phyloP scores from a whole-genome alignment of 257 asterid genomes.

The Capsicum baccatum region DNA sequence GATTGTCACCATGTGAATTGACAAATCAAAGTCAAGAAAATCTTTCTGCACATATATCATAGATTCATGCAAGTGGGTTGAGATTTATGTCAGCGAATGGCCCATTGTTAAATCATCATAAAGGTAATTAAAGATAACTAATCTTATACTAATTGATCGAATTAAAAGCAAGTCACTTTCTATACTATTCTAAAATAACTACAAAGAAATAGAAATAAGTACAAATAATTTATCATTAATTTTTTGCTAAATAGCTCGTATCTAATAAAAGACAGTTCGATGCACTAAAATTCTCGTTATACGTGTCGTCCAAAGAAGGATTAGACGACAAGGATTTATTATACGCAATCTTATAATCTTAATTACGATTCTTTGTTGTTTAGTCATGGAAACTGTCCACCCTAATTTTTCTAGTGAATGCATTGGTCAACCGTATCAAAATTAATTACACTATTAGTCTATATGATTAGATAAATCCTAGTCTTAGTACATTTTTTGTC shows the following conservation, averaged over 20 bases:
- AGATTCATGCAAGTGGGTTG: conserved; percentile 17
- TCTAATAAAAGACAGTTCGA: too few relatives aligned
- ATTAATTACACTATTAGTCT: too few relatives aligned
- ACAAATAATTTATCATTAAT: neutral
- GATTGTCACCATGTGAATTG: conserved; percentile 26
- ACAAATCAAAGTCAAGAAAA: conserved; percentile 25
- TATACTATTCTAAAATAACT: neutral
- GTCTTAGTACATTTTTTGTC: too few relatives aligned
- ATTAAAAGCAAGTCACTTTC: neutral
- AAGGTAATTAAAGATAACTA: neutral
- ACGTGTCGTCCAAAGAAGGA: too few relatives aligned
- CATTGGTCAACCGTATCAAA: too few relatives aligned
- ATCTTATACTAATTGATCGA: neutral
- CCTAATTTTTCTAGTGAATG: too few relatives aligned
- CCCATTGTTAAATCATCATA: conserved; percentile 18
- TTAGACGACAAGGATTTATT: too few relatives aligned
- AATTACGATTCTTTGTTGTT: neutral
- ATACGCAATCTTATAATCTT: too few relatives aligned
- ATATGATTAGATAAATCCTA: too few relatives aligned
- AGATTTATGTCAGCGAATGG: neutral
- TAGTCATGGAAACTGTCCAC: neutral
- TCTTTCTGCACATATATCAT: neutral
- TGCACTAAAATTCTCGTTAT: too few relatives aligned
- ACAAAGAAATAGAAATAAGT: neutral
- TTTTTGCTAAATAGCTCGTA: neutral